A percentile compares a stretch with the other conserved stretches of the same genome.
Conservation (phyloP, 805 yeast species). For the Candida andamanensis region DNA sequence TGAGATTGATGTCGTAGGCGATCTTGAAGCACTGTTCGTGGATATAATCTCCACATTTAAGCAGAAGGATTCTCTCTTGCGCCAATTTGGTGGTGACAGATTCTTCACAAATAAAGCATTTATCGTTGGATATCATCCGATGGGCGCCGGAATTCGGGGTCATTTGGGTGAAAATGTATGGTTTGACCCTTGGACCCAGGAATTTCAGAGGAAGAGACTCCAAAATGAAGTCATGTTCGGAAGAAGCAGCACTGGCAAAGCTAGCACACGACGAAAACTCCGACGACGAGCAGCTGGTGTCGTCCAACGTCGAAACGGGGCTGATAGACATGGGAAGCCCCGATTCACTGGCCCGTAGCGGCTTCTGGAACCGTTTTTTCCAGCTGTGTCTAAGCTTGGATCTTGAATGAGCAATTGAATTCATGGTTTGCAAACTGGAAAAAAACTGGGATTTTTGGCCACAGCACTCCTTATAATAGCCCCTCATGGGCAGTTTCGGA, state of each 20-base stretch:
- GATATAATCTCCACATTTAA: conserved; percentile 50
- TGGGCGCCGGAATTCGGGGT: conserved; percentile 10
- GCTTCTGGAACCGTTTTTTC: background rate
- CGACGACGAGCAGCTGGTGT: no score
- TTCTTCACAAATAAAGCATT: conserved; percentile 52
- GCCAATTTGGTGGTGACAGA: conserved; percentile 39
- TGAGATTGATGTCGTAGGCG: conserved; percentile 4
- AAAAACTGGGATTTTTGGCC: no score
- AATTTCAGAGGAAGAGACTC: background rate
- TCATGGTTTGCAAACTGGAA: no score
- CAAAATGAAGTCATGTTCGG: background rate
- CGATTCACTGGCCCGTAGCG: conserved; percentile 1
- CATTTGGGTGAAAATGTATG: conserved; percentile 17
- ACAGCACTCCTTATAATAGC: no score
- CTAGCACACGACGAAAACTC: no score
- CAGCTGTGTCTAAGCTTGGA: no score
- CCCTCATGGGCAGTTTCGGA: no score
- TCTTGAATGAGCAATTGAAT: no score
- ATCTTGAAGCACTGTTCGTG: conserved; percentile 56
- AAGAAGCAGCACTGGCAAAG: no score
- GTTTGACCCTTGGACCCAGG: conserved; percentile 22
- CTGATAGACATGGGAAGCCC: conserved; percentile 9
- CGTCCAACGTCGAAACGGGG: conserved; percentile 6
- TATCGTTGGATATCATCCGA: conserved; percentile 1
- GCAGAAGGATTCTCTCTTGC: conserved; percentile 42